These are phyloP conservation scores for Syzygium malaccense DNA, from an alignment of 441 rosid species.

Conservation along the genomic window DNA sequence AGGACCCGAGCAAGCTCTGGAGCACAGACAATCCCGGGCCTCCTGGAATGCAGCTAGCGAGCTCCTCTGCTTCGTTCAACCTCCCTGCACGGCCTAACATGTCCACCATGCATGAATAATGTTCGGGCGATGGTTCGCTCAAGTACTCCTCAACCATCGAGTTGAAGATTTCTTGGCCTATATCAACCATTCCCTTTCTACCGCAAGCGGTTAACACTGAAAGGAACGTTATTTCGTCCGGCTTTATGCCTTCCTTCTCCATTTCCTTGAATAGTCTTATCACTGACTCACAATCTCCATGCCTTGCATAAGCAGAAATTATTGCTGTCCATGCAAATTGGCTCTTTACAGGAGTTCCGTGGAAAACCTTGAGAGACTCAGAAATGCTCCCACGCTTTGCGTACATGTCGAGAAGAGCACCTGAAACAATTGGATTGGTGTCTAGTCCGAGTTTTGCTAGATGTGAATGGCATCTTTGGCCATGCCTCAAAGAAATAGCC, in stretches of 20 bases:
- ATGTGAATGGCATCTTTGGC: conserved; percentile 66
- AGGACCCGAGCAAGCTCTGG: conserved; percentile 82
- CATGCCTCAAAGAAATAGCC: conserved; percentile 64
- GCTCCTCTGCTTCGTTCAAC: conserved; percentile 61
- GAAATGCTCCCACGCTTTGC: conserved; percentile 82
- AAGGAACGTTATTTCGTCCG: conserved; percentile 78
- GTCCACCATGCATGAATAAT: conserved; percentile 89
- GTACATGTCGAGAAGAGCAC: conserved; percentile 87
- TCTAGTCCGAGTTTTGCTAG: conserved; percentile 54
- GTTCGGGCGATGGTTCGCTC: conserved; percentile 62
- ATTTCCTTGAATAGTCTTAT: conserved; percentile 55
- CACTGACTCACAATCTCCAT: conserved; percentile 71
- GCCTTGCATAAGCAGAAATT: conserved; percentile 77
- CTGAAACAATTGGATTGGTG: conserved; percentile 50
- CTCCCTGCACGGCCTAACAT: conserved; percentile 82
- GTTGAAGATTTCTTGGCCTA: conserved; percentile 45
- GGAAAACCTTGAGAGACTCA: conserved; percentile 60
- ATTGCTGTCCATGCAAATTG: conserved; percentile 79
- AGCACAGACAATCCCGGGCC: conserved; percentile 58
- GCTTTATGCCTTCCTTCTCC: conserved; percentile 45
- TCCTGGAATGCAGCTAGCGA: conserved; percentile 49
- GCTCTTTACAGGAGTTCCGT: conserved; percentile 40
- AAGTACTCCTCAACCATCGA: conserved; percentile 48
- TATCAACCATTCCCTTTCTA: conserved; percentile 70
- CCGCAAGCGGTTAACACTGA: conserved; percentile 81